These are phyloP conservation scores for Colletotrichum tanaceti DNA, from an alignment of 2,329 filamentous ascomycete genomes.

Conservation along the genomic window DNA sequence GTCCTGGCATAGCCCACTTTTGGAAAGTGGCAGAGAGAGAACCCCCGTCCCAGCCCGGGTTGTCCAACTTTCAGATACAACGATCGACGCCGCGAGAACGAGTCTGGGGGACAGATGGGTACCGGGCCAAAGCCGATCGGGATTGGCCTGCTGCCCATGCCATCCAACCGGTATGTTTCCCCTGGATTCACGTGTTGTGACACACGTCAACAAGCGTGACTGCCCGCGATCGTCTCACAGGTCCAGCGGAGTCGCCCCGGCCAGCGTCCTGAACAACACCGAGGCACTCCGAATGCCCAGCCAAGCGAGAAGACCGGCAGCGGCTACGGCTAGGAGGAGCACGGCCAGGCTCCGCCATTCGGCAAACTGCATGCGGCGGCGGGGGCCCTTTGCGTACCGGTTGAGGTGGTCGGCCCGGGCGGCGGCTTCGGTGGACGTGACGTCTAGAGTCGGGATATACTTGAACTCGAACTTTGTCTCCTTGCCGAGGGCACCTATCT, in stretches of 20 bases:
- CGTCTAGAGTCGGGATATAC: conserved; percentile 66
- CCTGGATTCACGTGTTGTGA: neutral
- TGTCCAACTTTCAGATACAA: conserved; percentile 32
- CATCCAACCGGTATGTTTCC: neutral
- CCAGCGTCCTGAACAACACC: conserved; percentile 24
- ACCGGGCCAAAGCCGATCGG: conserved; percentile 20
- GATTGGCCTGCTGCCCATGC: conserved; percentile 12
- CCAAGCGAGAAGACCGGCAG: conserved; percentile 45
- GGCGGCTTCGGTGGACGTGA: conserved; percentile 49
- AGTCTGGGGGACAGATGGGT: neutral
- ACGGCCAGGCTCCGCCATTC: conserved; percentile 55
- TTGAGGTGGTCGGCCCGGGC: conserved; percentile 1
- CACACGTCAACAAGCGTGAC: neutral
- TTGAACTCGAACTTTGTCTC: conserved; percentile 77
- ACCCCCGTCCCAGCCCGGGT: neutral
- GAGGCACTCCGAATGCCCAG: conserved; percentile 42
- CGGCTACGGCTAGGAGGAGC: conserved; percentile 54
- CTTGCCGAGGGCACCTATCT: conserved; percentile 68
- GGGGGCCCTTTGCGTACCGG: conserved; percentile 42
- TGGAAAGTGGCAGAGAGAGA: neutral
- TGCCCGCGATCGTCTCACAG: neutral
- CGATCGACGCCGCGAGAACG: conserved; percentile 17
- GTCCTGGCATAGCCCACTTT: conserved; percentile 4
- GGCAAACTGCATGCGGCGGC: conserved; percentile 47
- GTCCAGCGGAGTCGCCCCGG: conserved; percentile 6